phyloP scores from a whole-genome alignment of 2,329 filamentous ascomycete genomes.

The Lizonia empirigonia region DNA sequence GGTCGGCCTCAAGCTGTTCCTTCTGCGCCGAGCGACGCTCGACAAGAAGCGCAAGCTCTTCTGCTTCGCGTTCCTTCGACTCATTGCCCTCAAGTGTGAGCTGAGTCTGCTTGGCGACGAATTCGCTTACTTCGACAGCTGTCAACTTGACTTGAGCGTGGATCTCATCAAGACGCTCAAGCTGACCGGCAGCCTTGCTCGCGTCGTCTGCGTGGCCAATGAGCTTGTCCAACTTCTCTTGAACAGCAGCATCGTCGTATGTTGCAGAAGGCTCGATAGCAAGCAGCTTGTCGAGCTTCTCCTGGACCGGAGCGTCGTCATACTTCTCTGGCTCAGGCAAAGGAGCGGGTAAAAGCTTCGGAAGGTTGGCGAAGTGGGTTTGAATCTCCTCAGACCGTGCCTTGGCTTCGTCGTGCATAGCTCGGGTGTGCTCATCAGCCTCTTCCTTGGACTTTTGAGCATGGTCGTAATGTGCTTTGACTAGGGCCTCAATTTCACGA shows the following conservation, averaged over 20 bases:
- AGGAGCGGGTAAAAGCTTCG: constrained; percentile 53
- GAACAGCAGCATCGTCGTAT: constrained; percentile 57
- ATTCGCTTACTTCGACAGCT: constrained; percentile 81
- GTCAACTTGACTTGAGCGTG: constrained; percentile 85
- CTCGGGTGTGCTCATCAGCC: constrained; percentile 51
- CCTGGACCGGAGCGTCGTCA: constrained; percentile 65
- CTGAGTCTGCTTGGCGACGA: constrained; percentile 76
- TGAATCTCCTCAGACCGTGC: constrained; percentile 51
- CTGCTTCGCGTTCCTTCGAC: constrained; percentile 76
- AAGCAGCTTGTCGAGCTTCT: constrained; percentile 62
- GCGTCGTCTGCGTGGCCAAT: constrained; percentile 66
- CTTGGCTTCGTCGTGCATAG: constrained; percentile 52
- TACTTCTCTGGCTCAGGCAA: constrained; percentile 44
- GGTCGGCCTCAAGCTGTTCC: constrained; percentile 60
- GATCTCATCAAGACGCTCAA: constrained; percentile 85
- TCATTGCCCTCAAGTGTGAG: constrained; percentile 78
- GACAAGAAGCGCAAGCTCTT: constrained; percentile 79
- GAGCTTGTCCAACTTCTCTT: constrained; percentile 61
- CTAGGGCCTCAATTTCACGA: constrained; percentile 80
- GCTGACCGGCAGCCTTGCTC: constrained; percentile 72
- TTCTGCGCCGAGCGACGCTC: constrained; percentile 74
- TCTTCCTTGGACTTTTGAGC: constrained; percentile 66
- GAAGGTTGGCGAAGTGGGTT: constrained; percentile 49
- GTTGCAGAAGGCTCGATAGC: constrained; percentile 44
- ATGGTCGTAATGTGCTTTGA: constrained; percentile 87